Conservation (phyloP, 2,329 filamentous ascomycete genomes). For the Geosmithia morbida region DNA sequence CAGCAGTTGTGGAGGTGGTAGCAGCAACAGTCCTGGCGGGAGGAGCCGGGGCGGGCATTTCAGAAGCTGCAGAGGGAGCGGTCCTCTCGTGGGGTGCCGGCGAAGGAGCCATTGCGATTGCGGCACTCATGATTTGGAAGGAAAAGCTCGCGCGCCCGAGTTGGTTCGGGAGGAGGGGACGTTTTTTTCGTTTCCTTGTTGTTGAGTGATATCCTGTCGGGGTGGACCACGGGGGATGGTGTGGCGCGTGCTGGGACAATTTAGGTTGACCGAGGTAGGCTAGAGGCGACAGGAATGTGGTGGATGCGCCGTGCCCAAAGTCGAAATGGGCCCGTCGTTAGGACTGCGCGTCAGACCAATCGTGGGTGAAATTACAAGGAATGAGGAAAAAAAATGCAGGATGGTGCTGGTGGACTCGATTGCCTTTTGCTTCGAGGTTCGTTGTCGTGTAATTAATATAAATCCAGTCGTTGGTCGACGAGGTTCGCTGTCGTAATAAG, state of each 20-base stretch:
- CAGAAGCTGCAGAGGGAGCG: constrained; percentile 40
- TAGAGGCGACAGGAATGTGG: background rate
- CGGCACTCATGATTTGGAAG: constrained; percentile 43
- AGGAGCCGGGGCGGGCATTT: constrained; percentile 24
- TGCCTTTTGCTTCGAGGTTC: too few species aligned
- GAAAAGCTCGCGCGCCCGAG: background rate
- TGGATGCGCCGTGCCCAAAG: background rate
- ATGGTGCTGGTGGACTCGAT: background rate
- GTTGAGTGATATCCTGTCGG: background rate
- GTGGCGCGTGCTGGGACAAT: constrained; percentile 1
- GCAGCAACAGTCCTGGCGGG: constrained; percentile 11
- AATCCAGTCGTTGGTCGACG: background rate
- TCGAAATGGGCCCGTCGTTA: background rate
- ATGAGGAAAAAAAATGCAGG: background rate
- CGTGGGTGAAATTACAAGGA: too few species aligned
- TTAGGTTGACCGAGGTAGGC: background rate
- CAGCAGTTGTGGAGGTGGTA: constrained; percentile 12
- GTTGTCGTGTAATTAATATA: background rate
- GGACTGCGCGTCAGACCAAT: background rate
- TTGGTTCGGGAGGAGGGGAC: background rate
- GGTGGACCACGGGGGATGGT: background rate
- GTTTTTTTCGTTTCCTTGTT: background rate
- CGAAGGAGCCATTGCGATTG: constrained; percentile 54
- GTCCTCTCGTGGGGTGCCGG: constrained; percentile 52
- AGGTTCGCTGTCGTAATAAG: background rate